Conservation (phyloP, 176 grass and related monocot species). For the Alloteropsis semialata region DNA sequence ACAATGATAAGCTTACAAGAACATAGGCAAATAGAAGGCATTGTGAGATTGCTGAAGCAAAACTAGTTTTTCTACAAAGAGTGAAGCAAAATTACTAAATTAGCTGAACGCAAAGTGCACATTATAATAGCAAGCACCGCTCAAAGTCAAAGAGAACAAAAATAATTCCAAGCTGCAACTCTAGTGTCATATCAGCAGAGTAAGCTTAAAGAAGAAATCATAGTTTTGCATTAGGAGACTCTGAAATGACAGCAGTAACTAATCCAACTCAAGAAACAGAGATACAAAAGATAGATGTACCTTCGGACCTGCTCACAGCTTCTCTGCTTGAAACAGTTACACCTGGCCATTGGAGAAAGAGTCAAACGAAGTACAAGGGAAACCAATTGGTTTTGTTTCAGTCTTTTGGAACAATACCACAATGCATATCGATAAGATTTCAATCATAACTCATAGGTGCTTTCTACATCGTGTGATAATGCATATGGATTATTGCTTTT, state of each 20-base stretch:
- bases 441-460: not conserved
- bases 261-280: not conserved
- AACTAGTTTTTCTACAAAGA: not conserved
- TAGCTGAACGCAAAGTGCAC: not conserved
- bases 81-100: not conserved
- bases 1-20: not conserved
- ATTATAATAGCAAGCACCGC: not conserved
- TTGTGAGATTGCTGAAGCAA: not conserved
- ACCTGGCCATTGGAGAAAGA: constrained; percentile 51
- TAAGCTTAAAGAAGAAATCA: not conserved
- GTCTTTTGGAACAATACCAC: not conserved
- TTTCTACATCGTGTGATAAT: not conserved
- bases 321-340: constrained; percentile 60
- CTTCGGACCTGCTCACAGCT: constrained; percentile 60
- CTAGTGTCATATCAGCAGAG: not conserved
- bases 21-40: not conserved
- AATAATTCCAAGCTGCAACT: not conserved
- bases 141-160: not conserved
- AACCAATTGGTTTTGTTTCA: not conserved
- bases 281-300: constrained; percentile 21
- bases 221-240: not conserved
- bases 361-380: not conserved
- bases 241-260: not conserved
- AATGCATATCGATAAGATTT: not conserved
- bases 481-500: not conserved